phyloP scores from a whole-genome alignment of 768 basidiomycete genomes.

The Pleurotus sapidus region DNA sequence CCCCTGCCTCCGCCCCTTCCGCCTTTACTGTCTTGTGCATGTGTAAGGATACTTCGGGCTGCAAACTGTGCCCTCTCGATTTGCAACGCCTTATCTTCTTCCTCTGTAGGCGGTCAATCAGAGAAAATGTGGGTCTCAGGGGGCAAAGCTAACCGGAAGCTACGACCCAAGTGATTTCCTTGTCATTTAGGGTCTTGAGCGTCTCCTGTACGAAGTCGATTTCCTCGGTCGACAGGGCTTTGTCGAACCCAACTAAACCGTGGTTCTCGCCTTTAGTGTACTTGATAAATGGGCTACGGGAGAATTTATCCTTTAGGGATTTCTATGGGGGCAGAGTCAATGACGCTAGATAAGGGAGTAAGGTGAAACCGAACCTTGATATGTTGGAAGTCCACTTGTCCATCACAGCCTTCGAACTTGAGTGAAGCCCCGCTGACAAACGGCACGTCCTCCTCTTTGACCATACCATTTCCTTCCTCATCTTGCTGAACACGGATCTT shows the following conservation, averaged over 20 bases:
- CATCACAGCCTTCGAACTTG: slow-evolving; percentile 54
- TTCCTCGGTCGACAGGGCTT: slow-evolving; percentile 68
- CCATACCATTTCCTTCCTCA: slow-evolving; percentile 58
- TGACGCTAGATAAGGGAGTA: neutral
- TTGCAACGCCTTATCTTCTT: slow-evolving; percentile 69
- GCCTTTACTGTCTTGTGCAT: neutral
- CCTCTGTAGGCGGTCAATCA: slow-evolving; percentile 40
- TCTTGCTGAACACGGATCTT: slow-evolving; percentile 64
- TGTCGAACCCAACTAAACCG: slow-evolving; percentile 62
- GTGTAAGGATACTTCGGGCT: slow-evolving; percentile 37
- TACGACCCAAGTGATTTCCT: slow-evolving; percentile 61
- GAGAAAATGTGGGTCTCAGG: neutral
- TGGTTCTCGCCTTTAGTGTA: slow-evolving; percentile 41
- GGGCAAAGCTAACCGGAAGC: slow-evolving; percentile 48
- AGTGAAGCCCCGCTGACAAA: slow-evolving; percentile 52
- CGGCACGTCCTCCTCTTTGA: slow-evolving; percentile 59
- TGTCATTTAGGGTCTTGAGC: slow-evolving; percentile 61
- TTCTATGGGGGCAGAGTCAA: slow-evolving; percentile 23
- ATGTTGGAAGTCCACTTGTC: slow-evolving; percentile 45
- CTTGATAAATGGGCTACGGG: slow-evolving; percentile 50
- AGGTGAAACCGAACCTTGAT: slow-evolving; percentile 39
- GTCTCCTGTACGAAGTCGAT: slow-evolving; percentile 65
- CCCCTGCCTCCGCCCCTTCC: slow-evolving; percentile 30
- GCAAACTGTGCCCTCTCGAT: slow-evolving; percentile 71
- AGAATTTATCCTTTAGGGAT: slow-evolving; percentile 48